Percentiles rank a stretch among this genome's conserved stretches.
Evolutionary conservation across 2,329 filamentous ascomycete species (phyloP).

Genomic region (Trichophyton simii): DNA sequence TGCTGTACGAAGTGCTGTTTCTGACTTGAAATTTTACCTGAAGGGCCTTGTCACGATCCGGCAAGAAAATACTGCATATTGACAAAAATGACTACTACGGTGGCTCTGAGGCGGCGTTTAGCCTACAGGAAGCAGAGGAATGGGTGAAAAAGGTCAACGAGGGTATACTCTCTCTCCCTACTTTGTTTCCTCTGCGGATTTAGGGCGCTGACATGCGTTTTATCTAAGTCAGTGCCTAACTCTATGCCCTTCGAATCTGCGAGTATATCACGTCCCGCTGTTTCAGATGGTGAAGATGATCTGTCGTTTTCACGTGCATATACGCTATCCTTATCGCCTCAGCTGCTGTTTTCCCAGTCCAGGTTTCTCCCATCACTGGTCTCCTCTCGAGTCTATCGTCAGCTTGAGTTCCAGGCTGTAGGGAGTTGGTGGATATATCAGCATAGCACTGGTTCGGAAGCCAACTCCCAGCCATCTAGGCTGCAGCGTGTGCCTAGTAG

Average conservation of each 20-base stretch:
- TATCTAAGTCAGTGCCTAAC: slow-evolving; percentile 22
- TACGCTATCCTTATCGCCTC: slow-evolving; percentile 69
- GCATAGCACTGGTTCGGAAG: slow-evolving; percentile 7
- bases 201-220: slow-evolving; percentile 16
- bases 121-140: slow-evolving; percentile 63
- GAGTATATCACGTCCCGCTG: slow-evolving; percentile 19
- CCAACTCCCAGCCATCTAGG: slow-evolving; percentile 17
- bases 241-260: slow-evolving; percentile 30
- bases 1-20: not conserved
- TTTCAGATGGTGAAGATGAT: slow-evolving; percentile 14
- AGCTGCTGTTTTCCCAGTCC: slow-evolving; percentile 75
- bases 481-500: slow-evolving; percentile 71
- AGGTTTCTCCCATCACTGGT: slow-evolving; percentile 66
- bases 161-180: slow-evolving; percentile 20
- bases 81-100: slow-evolving; percentile 85
- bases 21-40: not conserved
- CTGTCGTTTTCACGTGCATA: slow-evolving; percentile 56
- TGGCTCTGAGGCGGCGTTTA: slow-evolving; percentile 71
- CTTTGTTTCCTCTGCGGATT: not conserved
- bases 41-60: slow-evolving; percentile 83
- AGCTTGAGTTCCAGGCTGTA: slow-evolving; percentile 86
- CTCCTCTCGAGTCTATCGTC: slow-evolving; percentile 75
- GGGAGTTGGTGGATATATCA: slow-evolving; percentile 77
- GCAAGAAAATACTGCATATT: slow-evolving; percentile 81
- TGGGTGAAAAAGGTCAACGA: slow-evolving; percentile 48